phyloP scores from a whole-genome alignment of 306 rosid genomes.

The Vigna angularis region DNA sequence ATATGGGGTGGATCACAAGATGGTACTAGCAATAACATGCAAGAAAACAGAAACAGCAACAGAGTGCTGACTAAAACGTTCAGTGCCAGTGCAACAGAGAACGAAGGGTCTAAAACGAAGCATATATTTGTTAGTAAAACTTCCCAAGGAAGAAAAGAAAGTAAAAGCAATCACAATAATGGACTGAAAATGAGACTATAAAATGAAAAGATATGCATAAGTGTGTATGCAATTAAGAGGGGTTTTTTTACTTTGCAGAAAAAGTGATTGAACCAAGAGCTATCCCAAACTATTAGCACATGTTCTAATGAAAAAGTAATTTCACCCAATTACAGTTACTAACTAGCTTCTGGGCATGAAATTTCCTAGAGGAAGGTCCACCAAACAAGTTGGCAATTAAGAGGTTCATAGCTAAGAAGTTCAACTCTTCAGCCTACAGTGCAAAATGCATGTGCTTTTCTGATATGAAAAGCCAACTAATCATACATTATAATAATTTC shows the following conservation, averaged over 20 bases:
- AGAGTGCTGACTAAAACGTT: background rate
- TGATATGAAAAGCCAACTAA: slow-evolving; percentile 19
- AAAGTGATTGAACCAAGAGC: background rate
- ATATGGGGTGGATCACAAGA: background rate
- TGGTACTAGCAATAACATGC: slow-evolving; percentile 30
- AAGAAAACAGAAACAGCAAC: slow-evolving; percentile 25
- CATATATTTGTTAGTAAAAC: background rate
- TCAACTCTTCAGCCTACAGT: slow-evolving; percentile 31
- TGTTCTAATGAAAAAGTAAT: background rate
- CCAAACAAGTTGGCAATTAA: slow-evolving; percentile 1
- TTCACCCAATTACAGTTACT: no score
- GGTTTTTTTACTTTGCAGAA: background rate
- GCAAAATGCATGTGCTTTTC: slow-evolving; percentile 40
- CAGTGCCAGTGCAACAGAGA: background rate
- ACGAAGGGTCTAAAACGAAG: slow-evolving; percentile 20
- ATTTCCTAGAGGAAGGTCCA: background rate
- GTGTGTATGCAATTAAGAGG: slow-evolving; percentile 24
- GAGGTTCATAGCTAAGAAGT: slow-evolving; percentile 37
- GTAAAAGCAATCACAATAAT: background rate
- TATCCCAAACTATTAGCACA: background rate
- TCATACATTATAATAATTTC: slow-evolving; percentile 9
- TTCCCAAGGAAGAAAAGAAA: slow-evolving; percentile 13
- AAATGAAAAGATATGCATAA: slow-evolving; percentile 3
- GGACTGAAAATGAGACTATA: slow-evolving; percentile 35
- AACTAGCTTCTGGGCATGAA: no score